Percentiles rank a stretch among this genome's conserved stretches.
Evolutionary conservation across 106 monocot genomes (phyloP).

Genomic region (Dioscorea dumetorum): DNA sequence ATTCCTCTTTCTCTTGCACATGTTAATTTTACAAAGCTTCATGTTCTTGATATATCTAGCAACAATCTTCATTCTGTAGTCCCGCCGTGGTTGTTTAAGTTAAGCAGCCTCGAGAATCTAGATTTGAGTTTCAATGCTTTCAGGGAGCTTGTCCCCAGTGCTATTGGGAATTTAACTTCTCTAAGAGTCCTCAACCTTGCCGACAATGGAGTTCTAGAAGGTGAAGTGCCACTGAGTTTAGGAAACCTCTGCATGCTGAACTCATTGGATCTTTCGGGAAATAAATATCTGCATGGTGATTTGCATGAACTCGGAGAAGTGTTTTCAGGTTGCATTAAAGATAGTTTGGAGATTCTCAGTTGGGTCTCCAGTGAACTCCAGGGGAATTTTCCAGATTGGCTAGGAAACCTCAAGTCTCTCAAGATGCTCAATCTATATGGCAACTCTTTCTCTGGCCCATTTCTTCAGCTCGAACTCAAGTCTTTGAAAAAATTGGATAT

Average conservation of each 20-base stretch:
- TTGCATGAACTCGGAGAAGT: neutral
- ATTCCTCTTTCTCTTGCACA: slow-evolving; percentile 4
- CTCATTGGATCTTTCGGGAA: neutral
- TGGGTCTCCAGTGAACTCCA: neutral
- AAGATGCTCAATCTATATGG: slow-evolving; percentile 6
- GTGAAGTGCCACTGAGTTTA: too few relatives aligned
- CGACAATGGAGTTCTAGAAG: neutral
- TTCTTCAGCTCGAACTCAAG: too few relatives aligned
- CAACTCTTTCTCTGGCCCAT: slow-evolving; percentile 1
- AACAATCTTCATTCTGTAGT: too few relatives aligned
- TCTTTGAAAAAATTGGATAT: too few relatives aligned
- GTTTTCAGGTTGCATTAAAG: slow-evolving; percentile 3
- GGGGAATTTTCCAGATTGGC: slow-evolving; percentile 3
- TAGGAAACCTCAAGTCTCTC: slow-evolving; percentile 4
- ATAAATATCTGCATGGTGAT: neutral
- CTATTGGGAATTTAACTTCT: neutral
- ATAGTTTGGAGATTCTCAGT: slow-evolving; percentile 4
- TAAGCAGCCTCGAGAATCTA: too few relatives aligned
- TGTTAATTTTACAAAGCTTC: slow-evolving; percentile 16
- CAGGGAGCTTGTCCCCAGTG: neutral
- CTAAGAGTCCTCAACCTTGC: neutral
- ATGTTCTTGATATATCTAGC: too few relatives aligned
- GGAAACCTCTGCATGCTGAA: neutral
- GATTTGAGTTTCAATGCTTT: neutral
- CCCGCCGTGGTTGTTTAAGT: too few relatives aligned